Evolutionary conservation across 139 green algal species (phyloP).

Genomic region (Spirogloea muscicola): DNA sequence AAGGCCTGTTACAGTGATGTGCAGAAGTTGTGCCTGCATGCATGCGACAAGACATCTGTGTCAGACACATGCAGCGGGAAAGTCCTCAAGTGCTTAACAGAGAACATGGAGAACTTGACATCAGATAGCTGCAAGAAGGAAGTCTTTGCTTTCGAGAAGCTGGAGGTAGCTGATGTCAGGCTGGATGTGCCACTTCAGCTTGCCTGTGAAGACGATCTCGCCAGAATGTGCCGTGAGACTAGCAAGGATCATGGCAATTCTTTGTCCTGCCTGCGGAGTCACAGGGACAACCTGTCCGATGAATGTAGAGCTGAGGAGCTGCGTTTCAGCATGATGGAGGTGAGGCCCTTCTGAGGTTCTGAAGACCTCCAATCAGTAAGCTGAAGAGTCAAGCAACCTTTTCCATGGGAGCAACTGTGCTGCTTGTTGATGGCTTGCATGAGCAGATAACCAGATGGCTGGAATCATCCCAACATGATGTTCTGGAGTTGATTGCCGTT

Average conservation of each 20-base stretch:
- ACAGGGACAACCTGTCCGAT: constrained; percentile 61
- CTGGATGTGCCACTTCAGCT: constrained; percentile 69
- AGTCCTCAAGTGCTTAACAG: constrained; percentile 76
- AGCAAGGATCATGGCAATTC: constrained; percentile 60
- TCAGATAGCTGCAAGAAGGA: constrained; percentile 69
- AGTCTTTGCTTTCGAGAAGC: constrained; percentile 77
- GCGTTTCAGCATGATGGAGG: constrained; percentile 38
- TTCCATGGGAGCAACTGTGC: too few relatives aligned
- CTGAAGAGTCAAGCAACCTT: too few relatives aligned
- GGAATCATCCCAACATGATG: too few relatives aligned
- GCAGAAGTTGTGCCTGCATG: constrained; percentile 56
- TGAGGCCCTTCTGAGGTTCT: too few relatives aligned
- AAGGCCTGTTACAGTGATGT: constrained; percentile 70
- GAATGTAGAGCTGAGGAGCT: constrained; percentile 69
- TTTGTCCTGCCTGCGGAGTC: constrained; percentile 70
- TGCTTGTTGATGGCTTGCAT: too few relatives aligned
- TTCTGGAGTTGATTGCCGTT: too few relatives aligned
- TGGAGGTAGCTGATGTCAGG: constrained; percentile 70
- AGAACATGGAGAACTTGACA: constrained; percentile 65
- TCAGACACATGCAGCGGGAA: constrained; percentile 65
- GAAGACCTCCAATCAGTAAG: too few relatives aligned
- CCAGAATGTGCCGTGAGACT: constrained; percentile 55
- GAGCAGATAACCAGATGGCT: too few relatives aligned
- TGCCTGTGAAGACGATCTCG: constrained; percentile 66
- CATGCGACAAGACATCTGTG: constrained; percentile 54